Evolutionary conservation across 495 filamentous ascomycete genomes (phyloP).

Genomic region (Hypoxylon rickii): DNA sequence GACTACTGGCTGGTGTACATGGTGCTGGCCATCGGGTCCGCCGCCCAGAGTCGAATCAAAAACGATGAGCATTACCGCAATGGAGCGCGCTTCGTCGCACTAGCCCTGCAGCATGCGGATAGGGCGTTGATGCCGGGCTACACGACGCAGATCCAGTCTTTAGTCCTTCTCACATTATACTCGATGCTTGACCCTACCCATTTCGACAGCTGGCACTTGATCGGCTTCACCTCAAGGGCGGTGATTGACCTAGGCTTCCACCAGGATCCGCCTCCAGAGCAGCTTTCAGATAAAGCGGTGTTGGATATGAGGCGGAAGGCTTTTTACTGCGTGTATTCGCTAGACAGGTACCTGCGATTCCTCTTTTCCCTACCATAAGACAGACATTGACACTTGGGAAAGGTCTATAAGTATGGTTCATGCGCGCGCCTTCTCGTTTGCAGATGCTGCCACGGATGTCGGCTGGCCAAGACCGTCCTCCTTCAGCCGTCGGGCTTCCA

Average conservation of each 20-base stretch:
- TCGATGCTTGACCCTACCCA: conserved; percentile 84
- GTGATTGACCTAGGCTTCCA: conserved; percentile 88
- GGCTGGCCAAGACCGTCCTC: conserved; percentile 51
- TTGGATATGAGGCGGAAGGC: conserved; percentile 77
- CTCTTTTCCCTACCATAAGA: neutral
- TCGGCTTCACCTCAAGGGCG: conserved; percentile 82
- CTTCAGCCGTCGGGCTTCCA: conserved; percentile 41
- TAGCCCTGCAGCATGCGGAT: conserved; percentile 76
- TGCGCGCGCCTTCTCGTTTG: conserved; percentile 84
- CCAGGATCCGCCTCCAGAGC: conserved; percentile 77
- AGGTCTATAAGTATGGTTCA: conserved; percentile 83
- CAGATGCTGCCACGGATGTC: conserved; percentile 82
- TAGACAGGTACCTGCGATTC: conserved; percentile 69
- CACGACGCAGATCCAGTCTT: conserved; percentile 78
- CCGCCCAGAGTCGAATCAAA: conserved; percentile 68
- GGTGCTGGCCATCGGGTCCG: conserved; percentile 81
- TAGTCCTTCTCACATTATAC: conserved; percentile 84
- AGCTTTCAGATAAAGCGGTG: conserved; percentile 61
- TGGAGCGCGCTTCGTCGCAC: conserved; percentile 67
- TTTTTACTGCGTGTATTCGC: conserved; percentile 83
- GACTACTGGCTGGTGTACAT: conserved; percentile 87
- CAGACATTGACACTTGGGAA: conserved; percentile 12
- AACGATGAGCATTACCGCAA: conserved; percentile 66
- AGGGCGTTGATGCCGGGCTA: conserved; percentile 82
- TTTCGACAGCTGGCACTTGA: conserved; percentile 88